These are phyloP conservation scores for Leccinellum albellum DNA, from an alignment of 768 basidiomycete species.

Conservation along the genomic window DNA sequence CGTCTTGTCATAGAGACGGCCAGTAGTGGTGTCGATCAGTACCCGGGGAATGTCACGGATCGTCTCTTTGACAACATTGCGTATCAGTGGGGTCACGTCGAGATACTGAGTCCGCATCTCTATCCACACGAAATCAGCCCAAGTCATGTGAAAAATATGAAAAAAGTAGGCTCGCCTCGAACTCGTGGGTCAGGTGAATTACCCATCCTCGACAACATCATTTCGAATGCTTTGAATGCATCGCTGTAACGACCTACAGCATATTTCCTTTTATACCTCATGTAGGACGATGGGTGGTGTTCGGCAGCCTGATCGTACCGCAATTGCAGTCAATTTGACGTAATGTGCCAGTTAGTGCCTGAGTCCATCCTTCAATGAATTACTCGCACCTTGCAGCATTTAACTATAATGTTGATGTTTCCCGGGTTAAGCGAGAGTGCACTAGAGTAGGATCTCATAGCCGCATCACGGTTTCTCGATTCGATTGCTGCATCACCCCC, in stretches of 20 bases:
- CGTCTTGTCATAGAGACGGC: not conserved
- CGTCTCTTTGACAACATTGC: accelerated
- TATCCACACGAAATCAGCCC: not conserved
- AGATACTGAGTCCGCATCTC: not conserved
- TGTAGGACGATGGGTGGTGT: too few species aligned
- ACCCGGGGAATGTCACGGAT: not conserved
- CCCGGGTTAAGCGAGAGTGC: not conserved
- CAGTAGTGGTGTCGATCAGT: not conserved
- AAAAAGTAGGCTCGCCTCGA: not conserved
- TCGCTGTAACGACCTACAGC: not conserved
- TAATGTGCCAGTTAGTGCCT: too few species aligned
- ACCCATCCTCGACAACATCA: not conserved
- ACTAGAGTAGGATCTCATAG: not conserved
- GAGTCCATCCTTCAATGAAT: not conserved
- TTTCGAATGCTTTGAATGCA: not conserved
- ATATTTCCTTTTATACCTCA: not conserved
- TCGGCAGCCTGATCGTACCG: too few species aligned
- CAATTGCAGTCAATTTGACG: too few species aligned
- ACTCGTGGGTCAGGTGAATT: not conserved
- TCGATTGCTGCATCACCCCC: not conserved
- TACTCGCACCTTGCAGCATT: not conserved
- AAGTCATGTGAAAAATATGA: not conserved
- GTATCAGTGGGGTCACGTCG: not conserved
- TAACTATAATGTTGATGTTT: not conserved
- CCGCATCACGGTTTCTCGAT: not conserved